phyloP scores from a whole-genome alignment of 2,329 filamentous ascomycete species.

The Fusarium palustre region DNA sequence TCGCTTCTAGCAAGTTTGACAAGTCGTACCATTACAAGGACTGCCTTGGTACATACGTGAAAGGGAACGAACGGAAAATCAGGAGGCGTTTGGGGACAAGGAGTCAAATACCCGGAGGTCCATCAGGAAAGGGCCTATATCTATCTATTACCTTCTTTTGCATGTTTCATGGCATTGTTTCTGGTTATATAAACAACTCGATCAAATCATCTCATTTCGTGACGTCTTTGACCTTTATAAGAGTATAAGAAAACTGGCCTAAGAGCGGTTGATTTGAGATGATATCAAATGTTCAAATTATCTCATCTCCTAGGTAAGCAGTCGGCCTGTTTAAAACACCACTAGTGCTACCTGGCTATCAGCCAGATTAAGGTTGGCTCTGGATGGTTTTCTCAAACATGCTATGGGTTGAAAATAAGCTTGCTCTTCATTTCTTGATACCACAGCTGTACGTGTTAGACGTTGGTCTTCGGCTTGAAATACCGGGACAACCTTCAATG shows the following conservation, averaged over 20 bases:
- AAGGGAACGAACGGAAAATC: neutral
- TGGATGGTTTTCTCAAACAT: neutral
- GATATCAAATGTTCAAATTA: neutral
- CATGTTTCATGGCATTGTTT: slow-evolving; percentile 3
- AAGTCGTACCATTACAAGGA: neutral
- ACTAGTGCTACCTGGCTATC: neutral
- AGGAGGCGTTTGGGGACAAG: slow-evolving; percentile 34
- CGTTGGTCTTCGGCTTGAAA: no score
- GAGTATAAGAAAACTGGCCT: no score
- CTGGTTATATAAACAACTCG: neutral
- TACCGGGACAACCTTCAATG: no score
- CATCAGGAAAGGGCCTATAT: slow-evolving; percentile 16
- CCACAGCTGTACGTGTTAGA: no score
- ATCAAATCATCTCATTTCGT: neutral
- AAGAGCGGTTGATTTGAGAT: neutral
- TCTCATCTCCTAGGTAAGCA: neutral
- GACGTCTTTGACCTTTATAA: neutral
- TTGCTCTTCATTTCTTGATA: no score
- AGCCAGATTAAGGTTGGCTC: neutral
- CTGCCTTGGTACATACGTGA: neutral
- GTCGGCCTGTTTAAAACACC: neutral
- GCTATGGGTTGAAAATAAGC: no score
- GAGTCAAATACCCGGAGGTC: slow-evolving; percentile 40
- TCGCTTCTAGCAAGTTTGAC: slow-evolving; percentile 55
- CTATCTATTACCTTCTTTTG: slow-evolving; percentile 18